Base-by-base conservation (phyloP, 805 yeast genomes). In the Metschnikowia noctiluminum region DNA sequence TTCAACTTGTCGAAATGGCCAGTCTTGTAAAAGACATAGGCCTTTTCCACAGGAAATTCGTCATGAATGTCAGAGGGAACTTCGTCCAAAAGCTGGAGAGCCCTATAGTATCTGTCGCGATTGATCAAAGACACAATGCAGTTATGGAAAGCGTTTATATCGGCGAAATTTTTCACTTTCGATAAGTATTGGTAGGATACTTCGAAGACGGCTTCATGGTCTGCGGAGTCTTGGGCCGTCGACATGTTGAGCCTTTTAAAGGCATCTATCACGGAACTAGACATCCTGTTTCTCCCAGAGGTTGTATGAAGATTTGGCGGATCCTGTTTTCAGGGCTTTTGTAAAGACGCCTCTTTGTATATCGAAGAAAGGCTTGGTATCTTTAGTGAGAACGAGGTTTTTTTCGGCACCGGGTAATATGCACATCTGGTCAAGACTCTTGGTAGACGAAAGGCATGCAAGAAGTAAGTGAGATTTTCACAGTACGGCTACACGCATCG, bases 61-160 rank as follows among this genome's bases (percentile, higher is more conserved):
- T 53, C 58, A 11, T 65, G 67, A 30, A 71, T 60, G 7, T 69
- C 73, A 14, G 68, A 69, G 1, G 74, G 64, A 14, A 71, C 68
- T 36, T 70, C 63, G 15, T 68, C 58, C 40, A 84, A 60, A 35
- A 78, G 55, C 46, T 73, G 67, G 15, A 64, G 55, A 0, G 87
- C 89, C 42, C 69, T 66, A 37, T 61, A 62, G 63, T 79, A 84
- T 52, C 71, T 70, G 61, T 85, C 89, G 49, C 78, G 64, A 56
- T 81, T 80, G 61, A 82, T 81, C 60, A 82, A 69, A 4, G 89
- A 79, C 11, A 80, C 79, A 34, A 84, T 62, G 59, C 82, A 79
- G 51, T 57, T 57, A 57, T 50, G 66, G 58, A 71, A 69, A 0
- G 77, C 63, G 45, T 62, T 63, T 26, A 60, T 45, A 46, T 73